Percentiles rank a stretch among this genome's conserved stretches.
These are phyloP conservation scores for Tephrocybe sp. DNA, from an alignment of 768 basidiomycete species.

Conservation along the genomic window DNA sequence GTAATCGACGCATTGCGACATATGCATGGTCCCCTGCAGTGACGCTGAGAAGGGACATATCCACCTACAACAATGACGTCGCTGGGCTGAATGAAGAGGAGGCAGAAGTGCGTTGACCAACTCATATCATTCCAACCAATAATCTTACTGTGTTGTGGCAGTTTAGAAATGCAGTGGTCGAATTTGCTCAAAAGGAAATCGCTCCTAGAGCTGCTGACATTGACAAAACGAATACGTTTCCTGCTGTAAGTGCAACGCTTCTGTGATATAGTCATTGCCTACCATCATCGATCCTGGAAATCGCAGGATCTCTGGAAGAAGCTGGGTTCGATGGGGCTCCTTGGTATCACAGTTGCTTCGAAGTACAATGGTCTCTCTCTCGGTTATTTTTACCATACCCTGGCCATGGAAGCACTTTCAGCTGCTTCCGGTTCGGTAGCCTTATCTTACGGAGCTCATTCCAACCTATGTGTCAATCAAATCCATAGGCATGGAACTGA, in stretches of 20 bases:
- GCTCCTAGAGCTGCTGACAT: constrained; percentile 85
- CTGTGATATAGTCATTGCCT: background rate
- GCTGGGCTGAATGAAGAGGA: constrained; percentile 83
- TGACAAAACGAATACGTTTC: constrained; percentile 83
- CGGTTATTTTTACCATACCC: constrained; percentile 84
- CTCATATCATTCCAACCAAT: background rate
- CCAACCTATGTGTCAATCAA: constrained; percentile 86
- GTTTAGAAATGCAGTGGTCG: constrained; percentile 79
- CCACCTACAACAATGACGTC: constrained; percentile 70
- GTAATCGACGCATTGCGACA: background rate
- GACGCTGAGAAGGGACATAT: constrained; percentile 35
- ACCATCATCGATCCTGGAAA: constrained; percentile 7
- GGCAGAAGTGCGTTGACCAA: constrained; percentile 54
- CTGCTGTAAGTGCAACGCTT: constrained; percentile 46
- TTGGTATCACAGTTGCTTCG: constrained; percentile 82
- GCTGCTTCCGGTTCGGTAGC: constrained; percentile 90
- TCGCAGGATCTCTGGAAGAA: constrained; percentile 83
- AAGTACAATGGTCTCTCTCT: constrained; percentile 81
- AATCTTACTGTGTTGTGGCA: constrained; percentile 34
- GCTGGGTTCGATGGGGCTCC: constrained; percentile 88
- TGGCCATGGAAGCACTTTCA: constrained; percentile 95
- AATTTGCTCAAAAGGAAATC: constrained; percentile 83
- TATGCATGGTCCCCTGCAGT: constrained; percentile 1
- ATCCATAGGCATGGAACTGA: constrained; percentile 84
- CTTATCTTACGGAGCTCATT: constrained; percentile 90